Percentiles rank a stretch among this genome's conserved stretches.
phyloP scores from a whole-genome alignment of 2,329 filamentous ascomycete genomes.

The Trichoderma brevicompactum region DNA sequence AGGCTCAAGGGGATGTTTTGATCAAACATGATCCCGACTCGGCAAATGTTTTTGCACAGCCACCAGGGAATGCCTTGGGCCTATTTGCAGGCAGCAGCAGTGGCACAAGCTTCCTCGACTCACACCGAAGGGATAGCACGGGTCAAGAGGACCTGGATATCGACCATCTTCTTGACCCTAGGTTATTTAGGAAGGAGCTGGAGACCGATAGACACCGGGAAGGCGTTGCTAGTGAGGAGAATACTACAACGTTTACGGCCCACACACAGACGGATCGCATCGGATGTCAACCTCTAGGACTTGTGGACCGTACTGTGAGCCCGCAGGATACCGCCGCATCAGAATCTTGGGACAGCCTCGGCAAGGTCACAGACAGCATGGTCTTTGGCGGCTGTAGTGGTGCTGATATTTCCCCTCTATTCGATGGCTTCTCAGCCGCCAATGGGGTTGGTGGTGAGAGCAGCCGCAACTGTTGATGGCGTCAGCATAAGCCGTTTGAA shows the following conservation, averaged over 20 bases:
- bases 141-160: background rate
- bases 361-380: background rate
- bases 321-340: background rate
- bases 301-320: background rate
- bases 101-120: background rate
- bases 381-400: background rate
- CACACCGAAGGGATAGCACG: background rate
- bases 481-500: conserved; percentile 8
- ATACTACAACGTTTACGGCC: background rate
- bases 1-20: background rate
- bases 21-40: background rate
- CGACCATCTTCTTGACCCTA: conserved; percentile 2
- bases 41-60: background rate
- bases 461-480: background rate
- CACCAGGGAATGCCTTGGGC: background rate
- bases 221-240: background rate
- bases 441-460: background rate
- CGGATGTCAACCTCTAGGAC: background rate
- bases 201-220: background rate
- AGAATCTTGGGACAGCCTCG: background rate
- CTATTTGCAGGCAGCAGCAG: background rate
- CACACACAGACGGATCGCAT: background rate
- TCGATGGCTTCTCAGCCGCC: background rate
- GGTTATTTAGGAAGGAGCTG: background rate
- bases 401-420: background rate